Evolutionary conservation across 1,284 basidiomycete species (phyloP), one percentile per base, ranked within the genome.

Genomic region (Hymenochaete sp.): DNA sequence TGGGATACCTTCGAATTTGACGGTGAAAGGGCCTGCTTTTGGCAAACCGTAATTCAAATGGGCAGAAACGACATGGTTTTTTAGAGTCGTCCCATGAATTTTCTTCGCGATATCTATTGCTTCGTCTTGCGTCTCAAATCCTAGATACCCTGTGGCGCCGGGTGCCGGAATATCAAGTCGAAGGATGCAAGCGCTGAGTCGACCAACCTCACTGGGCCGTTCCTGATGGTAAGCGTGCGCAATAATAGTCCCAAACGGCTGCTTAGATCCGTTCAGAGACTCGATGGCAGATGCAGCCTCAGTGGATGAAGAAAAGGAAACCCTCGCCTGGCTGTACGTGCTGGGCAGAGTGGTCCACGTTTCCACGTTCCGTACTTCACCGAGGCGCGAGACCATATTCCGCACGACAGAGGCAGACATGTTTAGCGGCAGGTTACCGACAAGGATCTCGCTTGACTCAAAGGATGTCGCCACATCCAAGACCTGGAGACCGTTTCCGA

Each of bases 151-250:
- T 3, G 22, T 14, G 22, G 28, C 25, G 4, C 49, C 49, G 7
- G 49, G 45, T 4, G 38, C 49, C n/a, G 49, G 49, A 5, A 50
- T 38, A n/a, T 47, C 44, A n/a, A 50, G 32, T 11, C 49, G 35
- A 10, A 50, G 44, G 9, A 24, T 9, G 21, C 38, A 47, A 5
- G 37, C 31, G 18, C 22, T 14, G 7, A 50, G 38, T n/a, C 13
- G 19, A 13, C 49, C 49, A n/a, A 39, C 29, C 9, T 37, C 38
- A 7, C 32, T 14, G n/a, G 19, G 31, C n/a, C 37, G 36, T 22
- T 27, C 13, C 5, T 21, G 33, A 29, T 18, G 8, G 9, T 38
- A 35, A 8, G 28, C 7, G 7, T 4, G 8, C 6, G 45, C 40
- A 13, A 36, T 45, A 18, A 49, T 42, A 25, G 26, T 47, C 5